Percentiles rank a stretch among this genome's conserved stretches.
Evolutionary conservation across 208 protist species (phyloP).

Genomic region (Balamuthia mandrillaris): DNA sequence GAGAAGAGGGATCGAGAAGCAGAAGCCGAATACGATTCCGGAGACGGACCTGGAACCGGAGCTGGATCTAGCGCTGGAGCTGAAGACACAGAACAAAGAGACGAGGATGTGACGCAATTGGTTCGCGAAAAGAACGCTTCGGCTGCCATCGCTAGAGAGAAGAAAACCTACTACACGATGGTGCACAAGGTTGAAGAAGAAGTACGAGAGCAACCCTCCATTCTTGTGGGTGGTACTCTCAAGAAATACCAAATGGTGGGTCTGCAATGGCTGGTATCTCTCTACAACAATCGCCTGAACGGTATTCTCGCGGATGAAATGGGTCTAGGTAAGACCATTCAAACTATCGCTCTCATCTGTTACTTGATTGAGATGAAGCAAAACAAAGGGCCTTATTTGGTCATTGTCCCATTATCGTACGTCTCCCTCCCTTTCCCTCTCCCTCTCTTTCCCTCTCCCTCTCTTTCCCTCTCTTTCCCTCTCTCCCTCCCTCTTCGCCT

Average conservation of each 20-base stretch:
- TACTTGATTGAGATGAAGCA: conserved; percentile 64
- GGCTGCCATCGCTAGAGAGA: not conserved
- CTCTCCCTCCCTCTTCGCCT: not conserved
- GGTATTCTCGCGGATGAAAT: conserved; percentile 99
- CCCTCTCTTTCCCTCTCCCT: not conserved
- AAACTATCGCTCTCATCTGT: conserved; percentile 71
- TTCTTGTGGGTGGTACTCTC: conserved; percentile 57
- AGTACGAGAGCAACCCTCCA: conserved; percentile 54
- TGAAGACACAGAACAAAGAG: not conserved
- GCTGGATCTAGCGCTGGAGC: not conserved
- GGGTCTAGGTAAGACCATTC: conserved; percentile 94
- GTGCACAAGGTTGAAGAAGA: conserved; percentile 62
- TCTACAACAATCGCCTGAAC: conserved; percentile 88
- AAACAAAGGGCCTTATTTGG: conserved; percentile 43
- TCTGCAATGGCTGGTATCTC: conserved; percentile 89
- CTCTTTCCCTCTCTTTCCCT: not conserved
- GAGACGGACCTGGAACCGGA: not conserved
- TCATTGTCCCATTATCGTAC: conserved; percentile 48
- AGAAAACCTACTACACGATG: conserved; percentile 53
- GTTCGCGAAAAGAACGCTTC: not conserved
- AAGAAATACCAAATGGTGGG: conserved; percentile 89
- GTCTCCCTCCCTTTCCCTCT: not conserved
- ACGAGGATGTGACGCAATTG: not conserved
- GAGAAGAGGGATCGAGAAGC: not conserved
- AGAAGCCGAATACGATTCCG: not conserved